Base-by-base conservation (phyloP, 179 eudicot genomes). In the Heliamphora pulchella region DNA sequence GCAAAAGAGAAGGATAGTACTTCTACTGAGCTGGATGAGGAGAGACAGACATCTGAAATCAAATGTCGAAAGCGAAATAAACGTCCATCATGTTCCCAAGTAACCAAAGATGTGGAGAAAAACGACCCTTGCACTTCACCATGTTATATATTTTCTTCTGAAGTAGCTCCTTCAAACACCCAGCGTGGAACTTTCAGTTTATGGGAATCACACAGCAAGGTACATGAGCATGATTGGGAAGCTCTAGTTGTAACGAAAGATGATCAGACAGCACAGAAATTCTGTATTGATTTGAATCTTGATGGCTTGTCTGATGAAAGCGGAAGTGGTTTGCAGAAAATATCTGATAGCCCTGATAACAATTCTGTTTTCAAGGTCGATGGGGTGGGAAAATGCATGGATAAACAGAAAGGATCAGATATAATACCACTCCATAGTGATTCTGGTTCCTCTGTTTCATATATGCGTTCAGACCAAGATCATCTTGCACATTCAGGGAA, bases 271-370 rank as follows among this genome's bases (percentile, higher is more conserved):
- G 76, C 53, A 3, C 55, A 47, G 62, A 48, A 20, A 51, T 70
- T 55, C 55, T 63, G 81, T 50, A n/a, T 82, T 44, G 85, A 85
- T 78, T 54, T 82, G 22, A 85, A 85, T 78, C 80, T 76, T 4
- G 74, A 74, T 43, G 63, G 54, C 17, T n/a, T 77, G 50, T 77
- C 81, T 41, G 82, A 78, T 48, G 79, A 78, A 20, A 61, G 81
- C 14, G 75, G 75, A 69, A 78, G 80, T 74, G 73, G 57, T 66
- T 74, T 58, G 64, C 79, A 74, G 47, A 50, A 79, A 55, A 53
- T 64, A 71, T 78, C 71, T 54, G 74, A 48, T 80, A 54, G 47
- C 22, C 41, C 55, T 59, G 80, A 74, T 22, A 77, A 57, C 54
- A 48, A 76, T 62, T 74, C 70, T 22, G 8, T n/a, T 20, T 9